These are phyloP conservation scores for Debaryomyces psychrophilus DNA, from an alignment of 1,139 yeast species.

Conservation along the genomic window DNA sequence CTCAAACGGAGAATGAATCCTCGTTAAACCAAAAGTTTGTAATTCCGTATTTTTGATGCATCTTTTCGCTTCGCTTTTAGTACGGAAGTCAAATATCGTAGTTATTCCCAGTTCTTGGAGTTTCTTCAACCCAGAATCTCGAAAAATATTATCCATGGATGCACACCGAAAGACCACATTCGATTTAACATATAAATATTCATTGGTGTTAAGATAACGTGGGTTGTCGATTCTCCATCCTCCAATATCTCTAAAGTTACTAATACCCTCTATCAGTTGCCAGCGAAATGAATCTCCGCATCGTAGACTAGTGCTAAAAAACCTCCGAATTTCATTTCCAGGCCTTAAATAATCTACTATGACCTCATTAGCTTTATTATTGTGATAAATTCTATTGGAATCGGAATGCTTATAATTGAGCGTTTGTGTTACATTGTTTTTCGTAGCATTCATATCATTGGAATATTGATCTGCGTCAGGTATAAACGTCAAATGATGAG, in stretches of 20 bases:
- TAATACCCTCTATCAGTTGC: slow-evolving; percentile 66
- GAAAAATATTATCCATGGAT: slow-evolving; percentile 48
- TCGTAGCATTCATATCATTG: slow-evolving; percentile 51
- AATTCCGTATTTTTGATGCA: slow-evolving; percentile 48
- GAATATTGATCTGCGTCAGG: slow-evolving; percentile 81
- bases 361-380: slow-evolving; percentile 53
- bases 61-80: slow-evolving; percentile 57
- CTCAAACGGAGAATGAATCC: slow-evolving; percentile 64
- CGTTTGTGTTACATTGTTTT: slow-evolving; percentile 28
- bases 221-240: slow-evolving; percentile 60
- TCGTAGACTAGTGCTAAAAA: slow-evolving; percentile 37
- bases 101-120: slow-evolving; percentile 51
- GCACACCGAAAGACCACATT: slow-evolving; percentile 68
- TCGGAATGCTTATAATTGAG: slow-evolving; percentile 37
- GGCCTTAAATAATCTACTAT: slow-evolving; percentile 58
- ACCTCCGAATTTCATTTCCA: slow-evolving; percentile 55
- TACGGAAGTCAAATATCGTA: slow-evolving; percentile 69
- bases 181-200: slow-evolving; percentile 50
- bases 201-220: slow-evolving; percentile 24
- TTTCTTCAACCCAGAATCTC: slow-evolving; percentile 45
- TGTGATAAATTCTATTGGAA: slow-evolving; percentile 56
- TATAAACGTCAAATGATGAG: slow-evolving; percentile 61
- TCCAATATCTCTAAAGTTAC: slow-evolving; percentile 79
- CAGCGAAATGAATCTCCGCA: slow-evolving; percentile 55
- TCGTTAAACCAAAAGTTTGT: slow-evolving; percentile 44